Base-by-base conservation (phyloP, 495 filamentous ascomycete species). In the Podospora pseudoanserina region DNA sequence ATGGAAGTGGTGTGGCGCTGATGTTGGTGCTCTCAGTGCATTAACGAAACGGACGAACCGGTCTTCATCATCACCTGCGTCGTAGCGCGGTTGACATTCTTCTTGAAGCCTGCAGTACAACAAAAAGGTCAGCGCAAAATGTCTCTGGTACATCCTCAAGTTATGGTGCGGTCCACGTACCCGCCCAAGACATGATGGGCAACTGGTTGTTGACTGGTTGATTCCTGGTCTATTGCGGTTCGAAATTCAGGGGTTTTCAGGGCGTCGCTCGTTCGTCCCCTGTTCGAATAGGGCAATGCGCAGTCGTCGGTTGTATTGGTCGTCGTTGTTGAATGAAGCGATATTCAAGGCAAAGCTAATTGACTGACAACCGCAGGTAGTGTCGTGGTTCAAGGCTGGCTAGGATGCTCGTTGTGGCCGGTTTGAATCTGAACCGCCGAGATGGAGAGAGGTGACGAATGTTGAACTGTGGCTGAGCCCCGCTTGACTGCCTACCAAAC, bases 61-160 rank as follows among this genome's bases (percentile, higher is more conserved):
- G 95, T 94, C 85, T 97, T 99, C 95, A 99, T 98, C 93, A 99
- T 97, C 65, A 97, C 94, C 89, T 97, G 94, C 78, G 96, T 97
- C 79, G 94, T 97, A 68, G 95, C 94, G 79, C 95, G 92, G 83
- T 95, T 95, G 84, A 97, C 93, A 86, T 94, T 96, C 79, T 97
- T 98, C 86, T 97, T 98, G 82, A 99, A 97, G 65, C 95, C 95
- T 96, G 73, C 54, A 71, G 67, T 30, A 64, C 26, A 18, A 5
- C 30, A 32, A 30, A 56, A 4, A 13, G 32, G 70, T 56, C 61
- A 65, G 65, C 58, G 60, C 49, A 26, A 16, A 23, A 55, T 59
- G 39, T 49, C 39, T 49, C 39, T 49, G 32, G 23, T 56, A 9
- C 28, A 55, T 59, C 61, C 16, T 60, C 60, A 65, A 68, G 68